Conservation (phyloP, 2,329 filamentous ascomycete species). For the Pseudogymnoascus sp. region DNA sequence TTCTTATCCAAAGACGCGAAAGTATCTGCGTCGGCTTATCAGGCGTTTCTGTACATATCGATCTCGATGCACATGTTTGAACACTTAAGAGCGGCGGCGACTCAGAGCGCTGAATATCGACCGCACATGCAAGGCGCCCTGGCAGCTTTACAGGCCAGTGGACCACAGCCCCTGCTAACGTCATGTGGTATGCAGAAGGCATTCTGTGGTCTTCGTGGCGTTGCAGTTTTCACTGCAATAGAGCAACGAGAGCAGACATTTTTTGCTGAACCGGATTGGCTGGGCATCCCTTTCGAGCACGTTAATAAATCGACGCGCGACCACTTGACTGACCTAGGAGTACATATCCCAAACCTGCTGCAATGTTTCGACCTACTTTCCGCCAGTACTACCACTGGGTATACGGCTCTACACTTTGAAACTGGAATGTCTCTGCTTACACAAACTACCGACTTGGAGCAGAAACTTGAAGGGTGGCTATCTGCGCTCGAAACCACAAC, state of each 20-base stretch:
- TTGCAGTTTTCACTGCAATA: background rate
- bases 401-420: background rate
- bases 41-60: background rate
- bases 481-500: background rate
- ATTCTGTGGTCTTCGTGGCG: background rate
- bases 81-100: background rate
- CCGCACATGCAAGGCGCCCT: background rate
- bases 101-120: background rate
- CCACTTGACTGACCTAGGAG: background rate
- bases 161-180: background rate
- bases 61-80: background rate
- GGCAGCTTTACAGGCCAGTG: background rate
- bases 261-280: background rate
- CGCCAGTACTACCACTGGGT: background rate
- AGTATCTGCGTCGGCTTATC: background rate
- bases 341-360: background rate
- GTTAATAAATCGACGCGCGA: background rate
- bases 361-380: background rate
- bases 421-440: background rate
- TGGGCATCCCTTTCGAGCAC: background rate
- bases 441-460: background rate
- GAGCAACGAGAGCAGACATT: background rate
- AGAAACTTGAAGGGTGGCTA: background rate
- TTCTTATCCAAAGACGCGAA: background rate
- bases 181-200: background rate